Percentiles rank a stretch among this genome's conserved stretches.
These are phyloP conservation scores for Petunia hybrid DNA, from an alignment of 305 asterid species.

Conservation along the genomic window DNA sequence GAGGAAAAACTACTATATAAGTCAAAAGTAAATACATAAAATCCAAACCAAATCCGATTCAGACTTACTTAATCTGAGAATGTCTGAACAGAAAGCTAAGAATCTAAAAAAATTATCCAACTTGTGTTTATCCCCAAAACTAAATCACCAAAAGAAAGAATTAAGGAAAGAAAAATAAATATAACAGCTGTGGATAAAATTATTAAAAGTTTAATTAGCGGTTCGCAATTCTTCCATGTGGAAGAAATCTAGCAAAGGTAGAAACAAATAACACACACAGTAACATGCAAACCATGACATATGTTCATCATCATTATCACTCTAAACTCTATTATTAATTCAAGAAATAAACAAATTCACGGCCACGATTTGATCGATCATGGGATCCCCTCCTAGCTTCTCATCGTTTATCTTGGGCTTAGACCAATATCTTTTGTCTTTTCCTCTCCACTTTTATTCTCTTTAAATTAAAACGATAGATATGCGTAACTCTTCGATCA, in stretches of 20 bases:
- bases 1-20: not conserved
- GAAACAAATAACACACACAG: slow-evolving; percentile 23
- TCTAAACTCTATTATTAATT: slow-evolving; percentile 5
- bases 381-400: slow-evolving; percentile 11
- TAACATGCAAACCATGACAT: slow-evolving; percentile 46
- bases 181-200: slow-evolving; percentile 7
- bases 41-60: slow-evolving; percentile 24
- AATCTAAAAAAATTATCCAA: slow-evolving; percentile 16
- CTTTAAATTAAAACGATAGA: too few relatives aligned
- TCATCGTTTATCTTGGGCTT: slow-evolving; percentile 49
- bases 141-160: not conserved
- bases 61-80: slow-evolving; percentile 12
- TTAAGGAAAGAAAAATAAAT: not conserved
- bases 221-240: slow-evolving; percentile 37
- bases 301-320: slow-evolving; percentile 27
- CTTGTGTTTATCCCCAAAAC: not conserved
- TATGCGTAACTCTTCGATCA: too few relatives aligned
- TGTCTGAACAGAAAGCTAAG: slow-evolving; percentile 33
- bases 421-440: not conserved
- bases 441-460: too few relatives aligned
- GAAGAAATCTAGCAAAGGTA: slow-evolving; percentile 33
- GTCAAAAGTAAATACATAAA: slow-evolving; percentile 12
- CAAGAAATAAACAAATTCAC: not conserved
- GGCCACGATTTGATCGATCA: not conserved
- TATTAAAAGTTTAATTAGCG: not conserved